phyloP scores from a whole-genome alignment of 73 alveolate species.

The Tetrahymena malaccensis region DNA sequence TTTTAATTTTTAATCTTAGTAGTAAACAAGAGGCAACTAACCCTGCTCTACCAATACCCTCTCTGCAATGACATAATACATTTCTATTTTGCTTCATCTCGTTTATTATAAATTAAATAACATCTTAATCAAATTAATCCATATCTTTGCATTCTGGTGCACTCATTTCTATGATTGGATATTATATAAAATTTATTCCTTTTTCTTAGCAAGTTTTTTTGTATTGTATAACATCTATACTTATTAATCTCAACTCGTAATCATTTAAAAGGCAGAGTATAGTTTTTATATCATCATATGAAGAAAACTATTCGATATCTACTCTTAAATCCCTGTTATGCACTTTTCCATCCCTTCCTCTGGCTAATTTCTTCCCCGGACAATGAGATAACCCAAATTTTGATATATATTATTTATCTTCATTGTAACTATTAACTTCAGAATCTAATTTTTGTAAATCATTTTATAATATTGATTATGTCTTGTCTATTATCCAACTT shows the following conservation, averaged over 20 bases:
- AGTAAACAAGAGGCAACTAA: conserved; percentile 47
- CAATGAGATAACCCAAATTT: conserved; percentile 43
- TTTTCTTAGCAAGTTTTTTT: conserved; percentile 1
- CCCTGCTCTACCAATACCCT: conserved; percentile 76
- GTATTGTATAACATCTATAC: conserved; percentile 41
- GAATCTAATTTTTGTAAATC: neutral
- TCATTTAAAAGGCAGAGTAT: conserved; percentile 56
- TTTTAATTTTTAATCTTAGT: neutral
- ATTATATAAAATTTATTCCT: conserved; percentile 28
- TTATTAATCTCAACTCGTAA: conserved; percentile 50
- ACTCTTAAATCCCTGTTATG: conserved; percentile 40
- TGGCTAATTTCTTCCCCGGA: conserved; percentile 57
- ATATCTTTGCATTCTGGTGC: conserved; percentile 30
- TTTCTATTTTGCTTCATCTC: conserved; percentile 5
- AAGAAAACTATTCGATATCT: conserved; percentile 27
- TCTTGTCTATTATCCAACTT: neutral
- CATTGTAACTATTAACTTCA: neutral
- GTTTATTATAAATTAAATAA: conserved; percentile 12
- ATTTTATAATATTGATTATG: neutral
- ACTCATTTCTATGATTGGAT: conserved; percentile 68
- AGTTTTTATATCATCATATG: conserved; percentile 2
- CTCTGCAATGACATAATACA: conserved; percentile 61
- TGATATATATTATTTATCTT: neutral
- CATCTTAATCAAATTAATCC: neutral
- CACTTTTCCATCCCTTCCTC: conserved; percentile 62